phyloP scores from a whole-genome alignment of 2,329 filamentous ascomycete species.

The Pseudogymnoascus sp. region DNA sequence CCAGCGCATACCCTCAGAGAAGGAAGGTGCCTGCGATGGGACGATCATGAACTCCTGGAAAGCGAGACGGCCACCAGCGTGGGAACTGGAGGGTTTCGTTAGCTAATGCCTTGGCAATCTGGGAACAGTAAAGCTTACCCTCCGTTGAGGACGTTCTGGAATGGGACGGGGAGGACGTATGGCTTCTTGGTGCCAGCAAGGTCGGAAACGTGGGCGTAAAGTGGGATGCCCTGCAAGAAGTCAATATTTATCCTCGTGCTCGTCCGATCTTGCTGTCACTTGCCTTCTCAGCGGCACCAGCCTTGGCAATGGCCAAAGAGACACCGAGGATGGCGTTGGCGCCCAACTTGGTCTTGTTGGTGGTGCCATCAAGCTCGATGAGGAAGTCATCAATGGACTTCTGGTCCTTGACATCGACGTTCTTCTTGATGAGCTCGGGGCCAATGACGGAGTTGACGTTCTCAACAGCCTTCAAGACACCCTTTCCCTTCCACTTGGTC shows the following conservation, averaged over 20 bases:
- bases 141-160: slow-evolving; percentile 91
- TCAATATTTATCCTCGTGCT: slow-evolving; percentile 8
- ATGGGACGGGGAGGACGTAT: slow-evolving; percentile 81
- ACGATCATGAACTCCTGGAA: slow-evolving; percentile 98
- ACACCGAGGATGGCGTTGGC: slow-evolving; percentile 86
- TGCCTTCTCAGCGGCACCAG: slow-evolving; percentile 79
- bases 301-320: slow-evolving; percentile 77
- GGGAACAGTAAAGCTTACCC: slow-evolving; percentile 31
- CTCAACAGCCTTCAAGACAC: slow-evolving; percentile 75
- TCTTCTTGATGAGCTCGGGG: slow-evolving; percentile 74
- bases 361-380: slow-evolving; percentile 73
- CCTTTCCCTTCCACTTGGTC: slow-evolving; percentile 78
- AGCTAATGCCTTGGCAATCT: slow-evolving; percentile 15
- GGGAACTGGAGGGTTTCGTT: slow-evolving; percentile 61
- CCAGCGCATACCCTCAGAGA: slow-evolving; percentile 93
- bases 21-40: slow-evolving; percentile 75
- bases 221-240: slow-evolving; percentile 56
- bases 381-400: slow-evolving; percentile 76
- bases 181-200: slow-evolving; percentile 86
- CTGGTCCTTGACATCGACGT: slow-evolving; percentile 80
- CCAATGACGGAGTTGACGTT: slow-evolving; percentile 80
- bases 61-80: slow-evolving; percentile 90
- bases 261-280: slow-evolving; percentile 16
- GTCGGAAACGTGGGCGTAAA: slow-evolving; percentile 83
- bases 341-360: slow-evolving; percentile 82